Evolutionary conservation across 352 stramenopile genomes (phyloP).

Genomic region (Nothophytophthora sp.): DNA sequence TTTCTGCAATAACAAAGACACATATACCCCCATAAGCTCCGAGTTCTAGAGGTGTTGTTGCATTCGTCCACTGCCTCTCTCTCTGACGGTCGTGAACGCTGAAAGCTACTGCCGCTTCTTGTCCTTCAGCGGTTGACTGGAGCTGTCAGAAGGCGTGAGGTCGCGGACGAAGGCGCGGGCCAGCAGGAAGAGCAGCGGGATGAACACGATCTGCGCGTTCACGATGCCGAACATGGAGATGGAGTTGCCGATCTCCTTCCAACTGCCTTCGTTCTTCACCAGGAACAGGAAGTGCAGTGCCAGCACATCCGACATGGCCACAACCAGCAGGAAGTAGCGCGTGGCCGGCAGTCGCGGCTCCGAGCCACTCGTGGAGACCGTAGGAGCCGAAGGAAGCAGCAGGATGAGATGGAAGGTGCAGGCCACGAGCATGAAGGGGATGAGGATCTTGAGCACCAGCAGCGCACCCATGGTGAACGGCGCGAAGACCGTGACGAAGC

Average conservation of each 20-base stretch:
- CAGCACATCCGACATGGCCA: slow-evolving; percentile 79
- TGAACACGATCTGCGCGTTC: slow-evolving; percentile 82
- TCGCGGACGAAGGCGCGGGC: slow-evolving; percentile 34
- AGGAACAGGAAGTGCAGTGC: slow-evolving; percentile 85
- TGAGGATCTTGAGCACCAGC: slow-evolving; percentile 79
- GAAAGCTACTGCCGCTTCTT: slow-evolving; percentile 26
- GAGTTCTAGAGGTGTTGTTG: no score
- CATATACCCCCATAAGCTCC: no score
- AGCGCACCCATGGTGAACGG: slow-evolving; percentile 83
- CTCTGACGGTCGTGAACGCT: no score
- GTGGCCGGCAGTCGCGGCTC: slow-evolving; percentile 30
- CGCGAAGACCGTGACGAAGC: slow-evolving; percentile 83
- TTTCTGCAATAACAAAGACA: no score
- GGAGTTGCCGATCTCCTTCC: slow-evolving; percentile 88
- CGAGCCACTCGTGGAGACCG: background rate
- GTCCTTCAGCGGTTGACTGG: background rate
- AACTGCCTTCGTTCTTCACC: slow-evolving; percentile 84
- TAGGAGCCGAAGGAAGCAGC: slow-evolving; percentile 20
- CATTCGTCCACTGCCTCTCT: no score
- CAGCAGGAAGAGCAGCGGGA: slow-evolving; percentile 74
- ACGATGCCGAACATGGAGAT: slow-evolving; percentile 89
- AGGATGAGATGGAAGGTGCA: slow-evolving; percentile 66
- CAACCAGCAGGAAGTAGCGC: slow-evolving; percentile 73
- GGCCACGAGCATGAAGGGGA: slow-evolving; percentile 78
- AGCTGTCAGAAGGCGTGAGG: slow-evolving; percentile 7